Evolutionary conservation across 345 rosid genomes (phyloP).

Genomic region (Populus deltoides): DNA sequence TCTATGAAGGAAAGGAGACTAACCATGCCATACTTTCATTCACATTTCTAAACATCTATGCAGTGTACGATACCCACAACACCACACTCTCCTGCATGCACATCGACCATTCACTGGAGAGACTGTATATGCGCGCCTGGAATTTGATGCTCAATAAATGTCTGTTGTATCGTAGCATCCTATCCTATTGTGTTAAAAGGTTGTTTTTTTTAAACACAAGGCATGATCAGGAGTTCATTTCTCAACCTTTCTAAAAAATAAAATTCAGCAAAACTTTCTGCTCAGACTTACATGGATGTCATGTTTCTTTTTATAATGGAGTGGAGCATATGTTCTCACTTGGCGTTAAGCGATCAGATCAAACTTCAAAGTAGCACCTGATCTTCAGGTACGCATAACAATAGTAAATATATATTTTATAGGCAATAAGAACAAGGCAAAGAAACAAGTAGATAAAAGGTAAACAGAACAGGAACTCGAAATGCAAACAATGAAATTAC

Average conservation of each 20-base stretch:
- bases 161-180: not conserved
- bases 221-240: not conserved
- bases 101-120: not conserved
- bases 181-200: not conserved
- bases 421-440: slow-evolving; percentile 17
- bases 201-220: not conserved
- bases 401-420: no score
- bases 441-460: slow-evolving; percentile 33
- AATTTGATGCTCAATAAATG: not conserved
- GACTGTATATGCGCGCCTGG: not conserved
- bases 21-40: not conserved
- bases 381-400: no score
- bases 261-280: not conserved
- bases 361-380: slow-evolving; percentile 3
- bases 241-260: not conserved
- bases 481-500: slow-evolving; percentile 38
- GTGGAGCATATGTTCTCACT: not conserved
- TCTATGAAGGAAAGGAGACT: not conserved
- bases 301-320: not conserved
- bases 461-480: slow-evolving; percentile 32
- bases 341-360: not conserved
- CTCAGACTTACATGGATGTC: slow-evolving; percentile 1
- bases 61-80: not conserved
- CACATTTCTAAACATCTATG: not conserved
- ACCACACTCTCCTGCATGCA: slow-evolving; percentile 1